A percentile compares a stretch with the other conserved stretches of the same genome.
These are phyloP conservation scores for Cercospora sp. DNA, from an alignment of 2,329 filamentous ascomycete species.

Conservation along the genomic window DNA sequence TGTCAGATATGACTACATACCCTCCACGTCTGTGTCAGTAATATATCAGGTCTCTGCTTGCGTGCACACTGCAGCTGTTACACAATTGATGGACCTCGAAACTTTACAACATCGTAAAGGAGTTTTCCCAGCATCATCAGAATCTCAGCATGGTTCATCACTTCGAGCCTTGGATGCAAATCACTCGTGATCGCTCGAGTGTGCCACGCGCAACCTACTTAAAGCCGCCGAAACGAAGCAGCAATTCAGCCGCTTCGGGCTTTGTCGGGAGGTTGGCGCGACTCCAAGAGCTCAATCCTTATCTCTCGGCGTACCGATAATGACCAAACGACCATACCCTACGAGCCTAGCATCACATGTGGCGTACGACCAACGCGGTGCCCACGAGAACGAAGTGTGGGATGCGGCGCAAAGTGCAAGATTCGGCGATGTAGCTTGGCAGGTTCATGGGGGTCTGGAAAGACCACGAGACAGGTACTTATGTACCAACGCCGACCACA, in stretches of 20 bases:
- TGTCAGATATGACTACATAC: too few species aligned
- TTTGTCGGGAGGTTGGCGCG: neutral
- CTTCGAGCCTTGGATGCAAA: neutral
- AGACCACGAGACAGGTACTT: neutral
- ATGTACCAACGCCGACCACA: neutral
- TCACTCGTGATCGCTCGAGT: neutral
- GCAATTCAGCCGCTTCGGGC: slow-evolving; percentile 4
- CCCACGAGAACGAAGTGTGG: neutral
- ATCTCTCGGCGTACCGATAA: slow-evolving; percentile 1
- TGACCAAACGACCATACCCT: neutral
- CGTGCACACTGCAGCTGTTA: too few species aligned
- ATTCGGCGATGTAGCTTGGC: neutral
- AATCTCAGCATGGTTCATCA: neutral
- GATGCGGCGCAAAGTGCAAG: neutral
- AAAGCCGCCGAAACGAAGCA: neutral
- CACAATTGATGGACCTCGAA: too few species aligned
- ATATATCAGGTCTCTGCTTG: too few species aligned
- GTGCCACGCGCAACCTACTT: neutral
- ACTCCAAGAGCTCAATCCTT: neutral
- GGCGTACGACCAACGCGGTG: neutral
- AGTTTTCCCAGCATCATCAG: neutral
- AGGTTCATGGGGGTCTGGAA: neutral
- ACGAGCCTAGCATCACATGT: neutral
- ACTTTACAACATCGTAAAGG: too few species aligned
- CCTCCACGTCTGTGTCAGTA: too few species aligned